Base-by-base conservation (phyloP, 148 eudicot genomes). In the Cornus kousa region DNA sequence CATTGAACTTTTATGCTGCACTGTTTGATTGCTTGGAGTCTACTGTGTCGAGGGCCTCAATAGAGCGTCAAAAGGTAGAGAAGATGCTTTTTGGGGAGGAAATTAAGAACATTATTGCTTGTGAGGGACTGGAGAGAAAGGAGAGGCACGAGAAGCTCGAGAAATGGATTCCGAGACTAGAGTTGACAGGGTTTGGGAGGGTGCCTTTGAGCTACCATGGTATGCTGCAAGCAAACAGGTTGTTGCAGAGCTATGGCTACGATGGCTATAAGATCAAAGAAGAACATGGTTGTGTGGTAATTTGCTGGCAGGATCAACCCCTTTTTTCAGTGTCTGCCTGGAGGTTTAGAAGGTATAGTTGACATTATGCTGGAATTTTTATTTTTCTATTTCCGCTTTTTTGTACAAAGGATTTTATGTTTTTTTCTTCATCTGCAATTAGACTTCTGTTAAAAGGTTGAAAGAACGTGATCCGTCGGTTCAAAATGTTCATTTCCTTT, bases 61-160 rank as follows among this genome's bases (percentile, higher is more conserved):
- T 73, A 11, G 94, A 93, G 76, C 87, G 97, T 4, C 87, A 84
- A 32, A 89, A 87, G 84, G 85, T 93, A 3, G 97, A 91, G 85
- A 91, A 88, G 76, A 86, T 86, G 90, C 72, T 91, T 35, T 88
- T 88, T 19, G 97, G 97, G 3, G 89, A 89, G 79, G 93, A 93
- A 64, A 93, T 93, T 22, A 93, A 91, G 79, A 91, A 91, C 77
- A 87, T 93, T 53, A 77, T 91, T 39, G 89, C 97, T 2, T 85
- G 93, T 82, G 97, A 93, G 71, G 93, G 97, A 8, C 43, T 76
- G 20, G 94, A 89, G 55, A 87, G 97, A 71, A 89, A 70, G 78
- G 85, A 64, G 74, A 88, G 97, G 72, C 97, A 93, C 19, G 94
- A 91, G 78, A 93, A 91, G 85, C 90, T 93, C 10, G 93, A 89